phyloP scores from a whole-genome alignment of 2,329 filamentous ascomycete genomes.

The Aspergillus proliferans region DNA sequence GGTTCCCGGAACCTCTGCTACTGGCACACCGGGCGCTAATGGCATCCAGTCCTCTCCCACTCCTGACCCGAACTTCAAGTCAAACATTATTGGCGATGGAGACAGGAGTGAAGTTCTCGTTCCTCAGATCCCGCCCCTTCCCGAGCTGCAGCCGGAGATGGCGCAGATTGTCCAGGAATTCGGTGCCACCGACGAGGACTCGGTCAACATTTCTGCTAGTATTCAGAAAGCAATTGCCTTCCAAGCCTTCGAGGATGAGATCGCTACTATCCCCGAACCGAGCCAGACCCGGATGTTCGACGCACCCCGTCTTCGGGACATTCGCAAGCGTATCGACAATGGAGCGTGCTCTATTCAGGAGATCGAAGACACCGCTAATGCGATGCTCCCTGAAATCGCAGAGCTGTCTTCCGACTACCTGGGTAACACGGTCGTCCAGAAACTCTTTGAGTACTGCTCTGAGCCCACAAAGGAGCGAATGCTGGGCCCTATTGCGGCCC shows the following conservation, averaged over 20 bases:
- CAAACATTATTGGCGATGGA: constrained; percentile 22
- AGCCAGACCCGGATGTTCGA: constrained; percentile 85
- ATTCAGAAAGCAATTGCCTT: constrained; percentile 73
- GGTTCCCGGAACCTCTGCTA: constrained; percentile 74
- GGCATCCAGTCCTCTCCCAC: constrained; percentile 86
- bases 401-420: constrained; percentile 94
- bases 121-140: constrained; percentile 61
- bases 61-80: constrained; percentile 66
- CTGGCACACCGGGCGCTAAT: constrained; percentile 78
- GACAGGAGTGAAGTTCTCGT: constrained; percentile 28
- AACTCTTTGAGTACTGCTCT: constrained; percentile 93
- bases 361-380: constrained; percentile 84
- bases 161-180: constrained; percentile 81
- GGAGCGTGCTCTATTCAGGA: constrained; percentile 77
- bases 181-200: constrained; percentile 75
- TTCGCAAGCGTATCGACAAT: constrained; percentile 96
- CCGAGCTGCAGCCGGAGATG: constrained; percentile 77
- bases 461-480: constrained; percentile 86
- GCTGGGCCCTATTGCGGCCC: constrained; percentile 79
- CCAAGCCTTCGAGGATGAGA: constrained; percentile 68
- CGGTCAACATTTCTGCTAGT: constrained; percentile 62
- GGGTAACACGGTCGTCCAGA: constrained; percentile 98
- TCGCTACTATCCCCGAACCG: constrained; percentile 81
- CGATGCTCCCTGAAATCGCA: constrained; percentile 94
- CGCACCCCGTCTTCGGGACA: constrained; percentile 88